Conservation (phyloP, 2,329 filamentous ascomycete species). For the Basipetospora sp. region DNA sequence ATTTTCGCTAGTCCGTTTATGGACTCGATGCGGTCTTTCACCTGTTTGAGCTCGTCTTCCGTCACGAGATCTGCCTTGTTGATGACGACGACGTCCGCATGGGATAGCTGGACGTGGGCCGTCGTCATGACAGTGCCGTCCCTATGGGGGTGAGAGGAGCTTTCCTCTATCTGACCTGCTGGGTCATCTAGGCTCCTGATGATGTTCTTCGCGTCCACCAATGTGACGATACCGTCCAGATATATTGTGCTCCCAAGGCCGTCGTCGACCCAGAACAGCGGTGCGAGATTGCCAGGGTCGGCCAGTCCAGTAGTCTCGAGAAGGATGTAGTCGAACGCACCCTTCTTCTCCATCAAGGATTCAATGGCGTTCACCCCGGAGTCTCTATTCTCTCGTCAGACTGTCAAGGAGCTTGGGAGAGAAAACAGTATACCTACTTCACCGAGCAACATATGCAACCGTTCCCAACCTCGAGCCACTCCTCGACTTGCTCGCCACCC, state of each 20-base stretch:
- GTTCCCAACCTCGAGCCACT: conserved; percentile 93
- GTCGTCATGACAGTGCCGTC: conserved; percentile 62
- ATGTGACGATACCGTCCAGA: conserved; percentile 86
- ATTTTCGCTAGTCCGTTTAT: conserved; percentile 86
- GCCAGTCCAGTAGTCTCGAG: conserved; percentile 91
- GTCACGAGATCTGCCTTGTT: conserved; percentile 85
- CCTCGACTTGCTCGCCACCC: conserved; percentile 66
- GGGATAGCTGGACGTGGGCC: conserved; percentile 89
- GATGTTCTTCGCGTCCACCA: conserved; percentile 92
- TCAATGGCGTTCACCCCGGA: conserved; percentile 89
- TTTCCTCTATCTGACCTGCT: conserved; percentile 34
- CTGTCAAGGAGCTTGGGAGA: too few species aligned
- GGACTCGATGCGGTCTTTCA: conserved; percentile 57
- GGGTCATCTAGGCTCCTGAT: conserved; percentile 66
- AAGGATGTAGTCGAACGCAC: conserved; percentile 92
- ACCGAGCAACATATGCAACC: conserved; percentile 97
- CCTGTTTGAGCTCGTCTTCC: conserved; percentile 49
- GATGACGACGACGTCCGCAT: conserved; percentile 86
- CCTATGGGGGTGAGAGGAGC: conserved; percentile 36
- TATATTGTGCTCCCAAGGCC: conserved; percentile 90
- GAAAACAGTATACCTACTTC: conserved; percentile 61
- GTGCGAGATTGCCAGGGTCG: conserved; percentile 88
- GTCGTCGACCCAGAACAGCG: conserved; percentile 95
- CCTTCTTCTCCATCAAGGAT: conserved; percentile 83
- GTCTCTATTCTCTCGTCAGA: conserved; percentile 47